Base-by-base conservation (phyloP, 495 filamentous ascomycete genomes). In the Aspergillus leporis region DNA sequence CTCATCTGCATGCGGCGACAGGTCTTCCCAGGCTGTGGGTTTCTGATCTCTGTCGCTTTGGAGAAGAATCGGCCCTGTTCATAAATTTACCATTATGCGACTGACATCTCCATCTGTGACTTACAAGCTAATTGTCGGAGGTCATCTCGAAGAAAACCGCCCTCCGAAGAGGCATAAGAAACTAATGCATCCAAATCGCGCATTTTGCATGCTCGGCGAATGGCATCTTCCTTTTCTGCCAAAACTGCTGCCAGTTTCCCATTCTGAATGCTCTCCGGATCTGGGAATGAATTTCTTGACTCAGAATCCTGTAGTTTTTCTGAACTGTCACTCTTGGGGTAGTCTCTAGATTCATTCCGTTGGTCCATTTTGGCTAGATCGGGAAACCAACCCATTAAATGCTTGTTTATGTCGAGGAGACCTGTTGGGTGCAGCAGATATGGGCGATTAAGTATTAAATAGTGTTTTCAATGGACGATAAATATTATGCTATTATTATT, bases 51-150 rank as follows among this genome's bases (percentile, higher is more conserved):
- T 56, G 41, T 72, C 68, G 54, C 81, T 85, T 21, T 87, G 88
- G n/a, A 97, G 78, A 6, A 97, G 76, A 31, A 93, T 69, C 12
- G 90, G 91, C 92, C 92, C 92, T 96, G 53, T 55, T 40, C 40
- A 34, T 36, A 14, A 23, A 32, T 50, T 62, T 60, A 68, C 5
- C 21, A 47, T 34, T 10, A 38, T 14, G 50, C 40, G 22, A 19
- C n/a, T 60, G 25, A n/a, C 21, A 55, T 38, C 31, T 19, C 32
- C 32, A 31, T 48, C 46, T 60, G 32, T 46, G 55, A 86, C 91
- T 78, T 83, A 97, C 94, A 98, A 66, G 90, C 93, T 73, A 82
- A 79, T 67, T 82, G 82, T 66, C 94, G 87, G 64, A 95, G 73
- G n/a, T 81, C 78, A 74, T 98, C 94, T 48, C 85, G 82, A 34